phyloP scores from a whole-genome alignment of 169 alveolate genomes.

The Plasmodium gonderi region DNA sequence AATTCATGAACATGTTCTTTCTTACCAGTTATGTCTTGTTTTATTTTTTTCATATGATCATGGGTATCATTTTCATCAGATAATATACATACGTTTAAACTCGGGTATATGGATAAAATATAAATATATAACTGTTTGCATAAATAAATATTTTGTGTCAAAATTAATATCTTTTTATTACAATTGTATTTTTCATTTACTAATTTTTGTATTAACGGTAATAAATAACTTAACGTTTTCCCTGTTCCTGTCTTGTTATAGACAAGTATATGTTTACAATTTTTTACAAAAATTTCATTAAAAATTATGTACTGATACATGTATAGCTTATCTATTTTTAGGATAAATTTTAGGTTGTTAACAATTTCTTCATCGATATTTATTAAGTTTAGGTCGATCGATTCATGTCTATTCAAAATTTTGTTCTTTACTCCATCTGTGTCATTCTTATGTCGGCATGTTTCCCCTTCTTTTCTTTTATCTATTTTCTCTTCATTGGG shows the following conservation, averaged over 20 bases:
- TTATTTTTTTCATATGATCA: slow-evolving; percentile 7
- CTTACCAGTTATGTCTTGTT: slow-evolving; percentile 1
- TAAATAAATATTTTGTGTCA: slow-evolving; percentile 66
- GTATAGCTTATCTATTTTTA: slow-evolving; percentile 53
- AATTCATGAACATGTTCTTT: not conserved
- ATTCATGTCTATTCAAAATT: slow-evolving; percentile 53
- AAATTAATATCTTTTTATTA: slow-evolving; percentile 36
- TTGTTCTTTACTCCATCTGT: slow-evolving; percentile 5
- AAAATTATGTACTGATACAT: slow-evolving; percentile 63
- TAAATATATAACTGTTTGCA: slow-evolving; percentile 71
- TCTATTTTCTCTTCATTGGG: not conserved
- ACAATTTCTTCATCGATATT: slow-evolving; percentile 54
- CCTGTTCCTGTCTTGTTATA: slow-evolving; percentile 79
- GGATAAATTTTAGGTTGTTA: slow-evolving; percentile 35
- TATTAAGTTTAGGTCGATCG: slow-evolving; percentile 26
- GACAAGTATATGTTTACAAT: slow-evolving; percentile 36
- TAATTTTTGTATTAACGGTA: slow-evolving; percentile 78
- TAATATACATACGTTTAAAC: slow-evolving; percentile 60
- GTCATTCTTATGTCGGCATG: not conserved
- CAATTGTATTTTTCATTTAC: slow-evolving; percentile 60
- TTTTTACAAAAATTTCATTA: slow-evolving; percentile 52
- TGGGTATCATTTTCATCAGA: slow-evolving; percentile 41
- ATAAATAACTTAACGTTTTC: slow-evolving; percentile 76
- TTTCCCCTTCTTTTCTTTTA: not conserved
- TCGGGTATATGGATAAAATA: slow-evolving; percentile 64